Conservation (phyloP, 1,284 basidiomycete genomes). For the Ganoderma sinense region DNA sequence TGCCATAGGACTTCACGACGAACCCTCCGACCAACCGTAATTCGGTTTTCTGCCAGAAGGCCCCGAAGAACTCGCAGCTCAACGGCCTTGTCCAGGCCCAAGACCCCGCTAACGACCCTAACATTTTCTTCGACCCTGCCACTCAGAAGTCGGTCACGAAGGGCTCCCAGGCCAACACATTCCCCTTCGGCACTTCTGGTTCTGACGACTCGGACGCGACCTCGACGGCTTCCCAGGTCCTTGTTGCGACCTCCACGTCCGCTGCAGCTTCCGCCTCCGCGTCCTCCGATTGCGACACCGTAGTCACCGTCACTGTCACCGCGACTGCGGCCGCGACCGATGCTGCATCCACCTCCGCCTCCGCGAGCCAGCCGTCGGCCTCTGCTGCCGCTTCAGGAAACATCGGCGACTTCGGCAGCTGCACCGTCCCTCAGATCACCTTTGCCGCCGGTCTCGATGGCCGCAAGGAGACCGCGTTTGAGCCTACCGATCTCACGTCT, state of each 20-base stretch:
- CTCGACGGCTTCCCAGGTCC: conserved; percentile 14
- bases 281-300: conserved; percentile 13
- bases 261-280: conserved; percentile 4
- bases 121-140: conserved; percentile 67
- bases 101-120: conserved; percentile 47
- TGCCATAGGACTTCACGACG: conserved; percentile 56
- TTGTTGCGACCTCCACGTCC: conserved; percentile 21
- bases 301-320: conserved; percentile 29
- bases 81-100: conserved; percentile 51
- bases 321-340: conserved; percentile 24
- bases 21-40: conserved; percentile 56
- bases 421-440: conserved; percentile 64
- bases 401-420: conserved; percentile 63
- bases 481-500: conserved; percentile 52
- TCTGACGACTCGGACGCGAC: conserved; percentile 23
- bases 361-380: conserved; percentile 33
- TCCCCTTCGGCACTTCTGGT: conserved; percentile 47
- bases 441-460: conserved; percentile 67
- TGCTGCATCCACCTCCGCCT: conserved; percentile 25
- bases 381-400: conserved; percentile 33
- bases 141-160: conserved; percentile 49
- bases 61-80: conserved; percentile 47
- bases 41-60: conserved; percentile 51
- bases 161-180: conserved; percentile 62
- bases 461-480: conserved; percentile 64